A percentile compares a stretch with the other conserved stretches of the same genome.
phyloP scores from a whole-genome alignment of 148 eudicot genomes.

The Heliamphora exappendiculata region DNA sequence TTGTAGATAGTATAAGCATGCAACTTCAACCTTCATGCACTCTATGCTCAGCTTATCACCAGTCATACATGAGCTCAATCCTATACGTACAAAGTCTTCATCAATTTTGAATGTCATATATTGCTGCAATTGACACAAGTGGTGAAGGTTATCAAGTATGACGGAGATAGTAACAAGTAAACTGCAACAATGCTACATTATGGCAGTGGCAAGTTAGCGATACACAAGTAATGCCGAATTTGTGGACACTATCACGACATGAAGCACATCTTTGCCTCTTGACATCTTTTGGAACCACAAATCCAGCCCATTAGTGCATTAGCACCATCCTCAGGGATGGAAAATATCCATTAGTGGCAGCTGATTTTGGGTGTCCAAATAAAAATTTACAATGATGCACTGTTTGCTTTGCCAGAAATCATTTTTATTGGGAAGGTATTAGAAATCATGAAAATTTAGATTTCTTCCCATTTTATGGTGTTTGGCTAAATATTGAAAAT shows the following conservation, averaged over 20 bases:
- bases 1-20: conserved; percentile 76
- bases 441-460: no score
- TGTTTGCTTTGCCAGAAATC: no score
- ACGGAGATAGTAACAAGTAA: background rate
- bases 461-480: no score
- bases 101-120: conserved; percentile 53
- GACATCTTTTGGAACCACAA: background rate
- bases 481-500: no score
- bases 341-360: background rate
- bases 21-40: conserved; percentile 60
- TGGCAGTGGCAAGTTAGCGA: background rate
- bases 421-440: no score
- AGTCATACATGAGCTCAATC: conserved; percentile 28
- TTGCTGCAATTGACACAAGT: conserved; percentile 35
- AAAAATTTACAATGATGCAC: no score
- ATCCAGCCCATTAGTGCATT: no score
- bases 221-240: background rate
- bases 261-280: background rate
- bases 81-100: conserved; percentile 41
- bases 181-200: background rate
- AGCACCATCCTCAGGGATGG: no score
- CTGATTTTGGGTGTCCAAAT: background rate
- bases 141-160: background rate
- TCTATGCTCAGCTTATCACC: conserved; percentile 52
- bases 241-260: background rate